Evolutionary conservation across 371 early-diverging fungal species (phyloP).

Genomic region (Parasitella parasitica): DNA sequence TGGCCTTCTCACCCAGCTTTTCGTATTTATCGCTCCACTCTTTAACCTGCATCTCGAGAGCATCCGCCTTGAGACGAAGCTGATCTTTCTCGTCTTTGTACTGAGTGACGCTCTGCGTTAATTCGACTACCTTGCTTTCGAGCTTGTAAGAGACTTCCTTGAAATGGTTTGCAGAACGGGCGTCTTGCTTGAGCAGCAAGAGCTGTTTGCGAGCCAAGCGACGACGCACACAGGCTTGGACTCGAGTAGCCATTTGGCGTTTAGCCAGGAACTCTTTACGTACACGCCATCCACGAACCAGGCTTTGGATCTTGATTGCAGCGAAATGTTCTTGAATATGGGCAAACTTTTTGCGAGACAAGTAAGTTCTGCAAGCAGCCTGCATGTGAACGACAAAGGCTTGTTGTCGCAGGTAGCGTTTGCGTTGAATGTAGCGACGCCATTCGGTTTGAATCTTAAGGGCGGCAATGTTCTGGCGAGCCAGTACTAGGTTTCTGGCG

Average conservation of each 20-base stretch:
- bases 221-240: conserved; percentile 84
- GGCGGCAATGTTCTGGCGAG: conserved; percentile 76
- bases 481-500: conserved; percentile 43
- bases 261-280: conserved; percentile 58
- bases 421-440: conserved; percentile 70
- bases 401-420: conserved; percentile 40
- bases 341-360: conserved; percentile 57
- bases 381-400: conserved; percentile 43
- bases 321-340: conserved; percentile 62
- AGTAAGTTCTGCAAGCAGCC: conserved; percentile 51
- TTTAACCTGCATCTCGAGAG: conserved; percentile 65
- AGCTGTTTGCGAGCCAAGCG: conserved; percentile 66
- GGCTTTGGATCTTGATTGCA: conserved; percentile 77
- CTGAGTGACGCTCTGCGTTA: conserved; percentile 80
- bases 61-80: conserved; percentile 51
- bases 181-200: conserved; percentile 73
- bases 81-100: conserved; percentile 72
- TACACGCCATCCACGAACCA: conserved; percentile 62
- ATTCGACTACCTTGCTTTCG: conserved; percentile 93
- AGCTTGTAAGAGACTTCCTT: conserved; percentile 90
- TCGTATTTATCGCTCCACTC: conserved; percentile 74
- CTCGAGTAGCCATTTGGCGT: conserved; percentile 55
- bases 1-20: conserved; percentile 50
- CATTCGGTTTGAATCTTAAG: conserved; percentile 69
- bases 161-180: conserved; percentile 85